A percentile compares a stretch with the other conserved stretches of the same genome.
phyloP scores from a whole-genome alignment of 306 rosid species.

The Hippophae tibetana region DNA sequence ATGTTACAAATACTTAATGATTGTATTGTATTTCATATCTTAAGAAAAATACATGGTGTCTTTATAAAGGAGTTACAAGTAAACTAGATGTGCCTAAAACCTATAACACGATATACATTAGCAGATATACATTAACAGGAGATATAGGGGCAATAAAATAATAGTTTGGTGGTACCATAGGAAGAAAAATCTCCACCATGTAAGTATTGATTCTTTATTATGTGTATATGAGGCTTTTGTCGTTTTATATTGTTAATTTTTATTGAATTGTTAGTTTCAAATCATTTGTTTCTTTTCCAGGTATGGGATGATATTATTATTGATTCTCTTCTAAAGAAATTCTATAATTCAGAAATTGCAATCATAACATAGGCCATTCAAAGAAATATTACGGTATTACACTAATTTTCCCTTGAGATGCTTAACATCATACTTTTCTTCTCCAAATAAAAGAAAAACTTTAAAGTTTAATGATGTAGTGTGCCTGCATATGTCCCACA shows the following conservation, averaged over 20 bases:
- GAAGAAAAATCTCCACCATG: slow-evolving; percentile 89
- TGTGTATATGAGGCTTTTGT: too few relatives aligned
- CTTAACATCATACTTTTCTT: background rate
- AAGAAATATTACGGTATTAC: slow-evolving; percentile 52
- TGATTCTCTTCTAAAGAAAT: slow-evolving; percentile 79
- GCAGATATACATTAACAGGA: slow-evolving; percentile 20
- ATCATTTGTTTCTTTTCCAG: slow-evolving; percentile 30
- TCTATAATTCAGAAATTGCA: slow-evolving; percentile 53
- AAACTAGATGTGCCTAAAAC: too few relatives aligned
- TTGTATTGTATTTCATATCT: too few relatives aligned
- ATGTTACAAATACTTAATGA: too few relatives aligned
- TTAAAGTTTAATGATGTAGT: background rate
- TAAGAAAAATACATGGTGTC: too few relatives aligned
- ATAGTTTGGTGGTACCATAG: slow-evolving; percentile 73
- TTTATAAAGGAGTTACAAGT: too few relatives aligned
- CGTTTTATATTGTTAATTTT: background rate
- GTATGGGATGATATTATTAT: slow-evolving; percentile 92
- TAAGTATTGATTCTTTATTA: slow-evolving; percentile 24
- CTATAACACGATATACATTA: too few relatives aligned
- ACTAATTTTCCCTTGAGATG: slow-evolving; percentile 2
- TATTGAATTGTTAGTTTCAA: slow-evolving; percentile 8
- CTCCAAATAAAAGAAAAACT: background rate
- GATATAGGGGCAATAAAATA: slow-evolving; percentile 74
- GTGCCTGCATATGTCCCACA: too few relatives aligned
- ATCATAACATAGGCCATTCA: slow-evolving; percentile 65